Conservation (phyloP, 2,329 filamentous ascomycete species). For the Rhynchosporium agropyri region DNA sequence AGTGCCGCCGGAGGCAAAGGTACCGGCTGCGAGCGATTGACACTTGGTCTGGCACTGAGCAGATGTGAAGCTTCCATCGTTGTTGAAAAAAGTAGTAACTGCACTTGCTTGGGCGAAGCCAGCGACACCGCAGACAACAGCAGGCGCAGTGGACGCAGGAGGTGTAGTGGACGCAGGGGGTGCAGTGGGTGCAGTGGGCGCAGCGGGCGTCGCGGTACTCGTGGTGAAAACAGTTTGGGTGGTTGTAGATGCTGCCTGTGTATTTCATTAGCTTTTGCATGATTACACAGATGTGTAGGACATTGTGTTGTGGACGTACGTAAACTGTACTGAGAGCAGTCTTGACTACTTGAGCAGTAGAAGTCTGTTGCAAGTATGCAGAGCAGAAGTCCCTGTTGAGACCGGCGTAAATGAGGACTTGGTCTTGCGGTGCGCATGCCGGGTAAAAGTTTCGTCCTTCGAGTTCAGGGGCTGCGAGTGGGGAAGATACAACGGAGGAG, state of each 20-base stretch:
- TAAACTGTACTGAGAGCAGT: not conserved
- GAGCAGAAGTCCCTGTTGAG: conserved; percentile 1
- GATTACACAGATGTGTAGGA: not conserved
- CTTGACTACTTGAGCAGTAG: not conserved
- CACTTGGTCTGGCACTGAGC: too few relatives aligned
- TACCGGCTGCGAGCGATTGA: too few relatives aligned
- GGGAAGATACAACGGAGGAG: not conserved
- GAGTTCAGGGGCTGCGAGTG: not conserved
- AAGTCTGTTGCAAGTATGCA: conserved; percentile 3
- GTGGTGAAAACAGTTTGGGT: conserved; percentile 1
- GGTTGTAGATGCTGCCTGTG: not conserved
- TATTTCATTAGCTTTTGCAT: not conserved
- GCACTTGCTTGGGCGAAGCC: too few relatives aligned
- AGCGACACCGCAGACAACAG: too few relatives aligned
- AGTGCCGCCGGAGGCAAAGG: too few relatives aligned
- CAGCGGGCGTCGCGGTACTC: not conserved
- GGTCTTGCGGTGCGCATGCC: not conserved
- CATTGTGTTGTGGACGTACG: not conserved
- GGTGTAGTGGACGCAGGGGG: too few relatives aligned
- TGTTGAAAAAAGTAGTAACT: too few relatives aligned
- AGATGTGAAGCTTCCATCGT: too few relatives aligned
- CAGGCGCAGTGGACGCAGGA: too few relatives aligned
- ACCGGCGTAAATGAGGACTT: not conserved
- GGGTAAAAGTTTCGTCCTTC: not conserved
- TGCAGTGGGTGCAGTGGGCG: not conserved